Evolutionary conservation across 768 basidiomycete genomes (phyloP).

Genomic region (Phlebiopsis flavidoalba): DNA sequence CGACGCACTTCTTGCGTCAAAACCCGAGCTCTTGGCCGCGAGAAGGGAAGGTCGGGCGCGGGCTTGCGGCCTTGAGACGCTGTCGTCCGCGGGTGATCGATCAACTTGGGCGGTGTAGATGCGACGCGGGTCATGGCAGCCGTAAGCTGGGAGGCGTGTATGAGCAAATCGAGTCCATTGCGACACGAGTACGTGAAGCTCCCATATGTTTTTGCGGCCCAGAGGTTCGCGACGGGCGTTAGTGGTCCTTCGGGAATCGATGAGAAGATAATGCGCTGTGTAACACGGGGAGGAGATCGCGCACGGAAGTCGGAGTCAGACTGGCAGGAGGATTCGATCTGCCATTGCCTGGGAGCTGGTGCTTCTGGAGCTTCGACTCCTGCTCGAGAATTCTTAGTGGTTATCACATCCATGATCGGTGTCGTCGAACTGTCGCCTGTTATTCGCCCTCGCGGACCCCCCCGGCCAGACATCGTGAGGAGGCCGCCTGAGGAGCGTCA

Average conservation of each 20-base stretch:
- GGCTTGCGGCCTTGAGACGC: constrained; percentile 62
- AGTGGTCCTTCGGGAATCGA: constrained; percentile 60
- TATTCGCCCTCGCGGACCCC: constrained; percentile 29
- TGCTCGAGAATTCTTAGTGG: constrained; percentile 30
- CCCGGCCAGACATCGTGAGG: constrained; percentile 31
- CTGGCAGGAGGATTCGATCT: constrained; percentile 47
- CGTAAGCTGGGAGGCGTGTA: constrained; percentile 37
- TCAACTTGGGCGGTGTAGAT: constrained; percentile 62
- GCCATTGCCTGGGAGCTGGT: constrained; percentile 44
- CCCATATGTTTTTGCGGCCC: constrained; percentile 71
- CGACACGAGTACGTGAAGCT: constrained; percentile 17
- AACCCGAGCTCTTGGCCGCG: constrained; percentile 56
- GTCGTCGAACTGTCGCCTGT: constrained; percentile 28
- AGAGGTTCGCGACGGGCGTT: constrained; percentile 70
- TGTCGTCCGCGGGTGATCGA: constrained; percentile 76
- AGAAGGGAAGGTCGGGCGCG: constrained; percentile 62
- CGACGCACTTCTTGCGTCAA: constrained; percentile 58
- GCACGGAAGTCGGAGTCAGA: constrained; percentile 63
- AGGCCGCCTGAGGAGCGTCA: constrained; percentile 34
- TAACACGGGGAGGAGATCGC: constrained; percentile 67
- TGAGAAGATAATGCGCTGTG: constrained; percentile 56
- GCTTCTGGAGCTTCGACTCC: constrained; percentile 23
- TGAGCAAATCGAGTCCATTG: constrained; percentile 7
- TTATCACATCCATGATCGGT: constrained; percentile 29
- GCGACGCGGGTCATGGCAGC: constrained; percentile 66